A percentile compares a stretch with the other conserved stretches of the same genome.
Evolutionary conservation across 2,329 filamentous ascomycete species (phyloP).

Genomic region (Colletotrichum incanum): DNA sequence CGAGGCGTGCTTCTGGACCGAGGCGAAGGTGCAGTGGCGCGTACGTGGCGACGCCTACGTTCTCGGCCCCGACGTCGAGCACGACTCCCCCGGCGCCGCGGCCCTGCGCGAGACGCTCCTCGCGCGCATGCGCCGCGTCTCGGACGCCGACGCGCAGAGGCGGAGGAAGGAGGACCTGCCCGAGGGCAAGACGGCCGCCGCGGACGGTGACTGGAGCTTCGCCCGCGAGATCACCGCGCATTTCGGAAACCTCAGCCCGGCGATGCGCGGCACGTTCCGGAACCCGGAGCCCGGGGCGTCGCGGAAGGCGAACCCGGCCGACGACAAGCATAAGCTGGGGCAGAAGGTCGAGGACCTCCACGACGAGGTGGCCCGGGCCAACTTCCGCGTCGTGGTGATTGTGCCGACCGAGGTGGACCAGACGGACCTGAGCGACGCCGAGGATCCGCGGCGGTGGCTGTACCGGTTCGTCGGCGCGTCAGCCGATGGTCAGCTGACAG

Average conservation of each 20-base stretch:
- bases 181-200: constrained; percentile 10
- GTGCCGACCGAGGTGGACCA: constrained; percentile 84
- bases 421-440: constrained; percentile 79
- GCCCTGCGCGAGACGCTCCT: constrained; percentile 74
- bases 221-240: constrained; percentile 84
- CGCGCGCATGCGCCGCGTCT: constrained; percentile 72
- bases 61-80: constrained; percentile 78
- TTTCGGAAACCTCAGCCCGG: constrained; percentile 90
- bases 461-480: constrained; percentile 72
- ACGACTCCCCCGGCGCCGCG: constrained; percentile 52
- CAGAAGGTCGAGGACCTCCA: constrained; percentile 80
- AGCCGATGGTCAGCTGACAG: constrained; percentile 50
- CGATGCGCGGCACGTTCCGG: constrained; percentile 84
- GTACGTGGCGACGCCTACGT: constrained; percentile 84
- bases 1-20: constrained; percentile 90
- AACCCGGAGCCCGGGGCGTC: constrained; percentile 79
- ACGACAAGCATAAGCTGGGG: constrained; percentile 61
- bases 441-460: constrained; percentile 74
- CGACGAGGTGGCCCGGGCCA: constrained; percentile 78
- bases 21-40: constrained; percentile 85
- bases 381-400: constrained; percentile 89
- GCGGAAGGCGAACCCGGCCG: constrained; percentile 65
- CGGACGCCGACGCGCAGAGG: constrained; percentile 49
- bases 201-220: constrained; percentile 79
- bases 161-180: constrained; percentile 46